Base-by-base conservation (phyloP, 495 filamentous ascomycete genomes). In the Penicillium waksmanii region DNA sequence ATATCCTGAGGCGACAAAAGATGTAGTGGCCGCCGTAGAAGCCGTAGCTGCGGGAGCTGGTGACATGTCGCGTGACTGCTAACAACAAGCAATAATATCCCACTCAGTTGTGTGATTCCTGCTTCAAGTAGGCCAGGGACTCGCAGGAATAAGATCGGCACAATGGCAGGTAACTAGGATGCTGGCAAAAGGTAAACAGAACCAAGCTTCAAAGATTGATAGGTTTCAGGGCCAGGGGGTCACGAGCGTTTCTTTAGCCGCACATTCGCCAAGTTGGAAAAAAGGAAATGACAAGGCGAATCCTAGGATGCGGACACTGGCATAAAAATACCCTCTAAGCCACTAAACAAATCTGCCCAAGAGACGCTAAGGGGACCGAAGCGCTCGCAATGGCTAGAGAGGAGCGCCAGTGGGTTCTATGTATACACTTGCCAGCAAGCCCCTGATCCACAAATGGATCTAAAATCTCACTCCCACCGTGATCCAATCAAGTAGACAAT, bases 1-100 rank as follows among this genome's bases (percentile, higher is more conserved):
- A 19, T 60, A 60, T 12, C 43, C 52, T 4, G 52, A 52, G n/a
- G 51, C 43, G 44, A 55, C 49, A 33, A 60, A 60, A 15, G 44
- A 55, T 25, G 58, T 25, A n/a, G 58, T 47, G 8, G 48, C 17
- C 17, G 42, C 42, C 1, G 49, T 51, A 38, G 56, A 1, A 11
- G 50, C 27, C 1, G 21, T 13, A 53, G 48, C 50, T 10, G 42
- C 42, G 8, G 42, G 42, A 9, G 13, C n/a, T 19, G 42, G 42
- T 44, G 42, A 44, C 42, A 44, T 44, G 15, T 12, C 42, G 42
- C 12, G 15, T 15, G 15, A 18, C 6, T 18, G 15, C n/a, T 44
- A 8, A 21, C 42, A 17, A 18, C 7, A 44, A 44, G 42, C 2
- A 18, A 17, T n/a, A 44, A 19, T 44, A 44, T 44, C 17, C 2